These are phyloP conservation scores for Phaffomyces opuntiae DNA, from an alignment of 805 yeast genomes.

Conservation along the genomic window DNA sequence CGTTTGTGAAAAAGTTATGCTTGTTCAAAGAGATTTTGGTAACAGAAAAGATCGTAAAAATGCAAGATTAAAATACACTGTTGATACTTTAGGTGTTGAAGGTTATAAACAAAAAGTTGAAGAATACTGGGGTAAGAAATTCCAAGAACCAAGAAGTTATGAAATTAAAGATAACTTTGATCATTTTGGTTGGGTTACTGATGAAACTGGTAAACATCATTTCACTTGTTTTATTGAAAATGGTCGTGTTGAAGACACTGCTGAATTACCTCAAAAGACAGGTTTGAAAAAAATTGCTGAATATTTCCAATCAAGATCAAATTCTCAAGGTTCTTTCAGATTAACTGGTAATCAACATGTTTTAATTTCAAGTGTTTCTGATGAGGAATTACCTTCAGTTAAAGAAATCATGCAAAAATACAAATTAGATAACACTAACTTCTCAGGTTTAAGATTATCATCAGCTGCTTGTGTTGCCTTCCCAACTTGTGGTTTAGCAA, in stretches of 20 bases:
- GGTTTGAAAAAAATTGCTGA: constrained; percentile 79
- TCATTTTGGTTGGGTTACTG: constrained; percentile 89
- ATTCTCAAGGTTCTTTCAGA: constrained; percentile 78
- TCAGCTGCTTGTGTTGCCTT: constrained; percentile 97
- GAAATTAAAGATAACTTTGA: constrained; percentile 84
- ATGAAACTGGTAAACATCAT: constrained; percentile 77
- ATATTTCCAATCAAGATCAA: constrained; percentile 40
- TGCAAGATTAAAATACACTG: constrained; percentile 94
- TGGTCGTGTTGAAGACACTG: constrained; percentile 92
- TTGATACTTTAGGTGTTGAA: constrained; percentile 90
- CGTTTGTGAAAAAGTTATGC: constrained; percentile 87
- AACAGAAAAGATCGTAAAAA: constrained; percentile 95
- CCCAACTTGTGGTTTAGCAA: constrained; percentile 98
- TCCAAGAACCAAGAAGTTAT: constrained; percentile 63
- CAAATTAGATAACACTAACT: constrained; percentile 76
- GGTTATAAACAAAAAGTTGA: constrained; percentile 76
- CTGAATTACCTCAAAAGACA: constrained; percentile 81
- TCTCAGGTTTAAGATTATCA: constrained; percentile 78
- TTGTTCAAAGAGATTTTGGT: constrained; percentile 91
- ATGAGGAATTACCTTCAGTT: constrained; percentile 55
- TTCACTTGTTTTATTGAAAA: constrained; percentile 93
- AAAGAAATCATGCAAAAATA: constrained; percentile 62
- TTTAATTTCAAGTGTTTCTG: constrained; percentile 64
- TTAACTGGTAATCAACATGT: constrained; percentile 95
- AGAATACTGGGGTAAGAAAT: constrained; percentile 69